A percentile compares a stretch with the other conserved stretches of the same genome.
These are phyloP conservation scores for Lipomyces orientalis DNA, from an alignment of 805 yeast species.

Conservation along the genomic window DNA sequence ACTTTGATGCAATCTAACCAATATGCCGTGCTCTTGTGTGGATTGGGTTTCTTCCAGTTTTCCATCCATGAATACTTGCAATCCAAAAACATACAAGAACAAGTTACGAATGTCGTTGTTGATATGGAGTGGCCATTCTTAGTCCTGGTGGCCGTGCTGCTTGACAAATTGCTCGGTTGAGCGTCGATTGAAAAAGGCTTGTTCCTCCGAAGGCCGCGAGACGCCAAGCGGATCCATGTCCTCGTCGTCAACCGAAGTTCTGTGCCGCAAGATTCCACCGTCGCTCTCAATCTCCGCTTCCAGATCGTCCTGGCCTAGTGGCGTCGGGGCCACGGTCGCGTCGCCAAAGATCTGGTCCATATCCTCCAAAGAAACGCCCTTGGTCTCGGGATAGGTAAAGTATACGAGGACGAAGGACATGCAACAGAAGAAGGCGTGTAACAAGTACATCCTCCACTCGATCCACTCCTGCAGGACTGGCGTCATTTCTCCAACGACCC, in stretches of 20 bases:
- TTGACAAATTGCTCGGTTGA: not conserved
- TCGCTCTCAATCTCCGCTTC: slow-evolving; percentile 38
- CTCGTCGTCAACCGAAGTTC: not conserved
- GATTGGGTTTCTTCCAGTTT: not conserved
- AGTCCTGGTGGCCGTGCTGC: not conserved
- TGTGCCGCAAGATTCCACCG: slow-evolving; percentile 30
- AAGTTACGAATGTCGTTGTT: not conserved
- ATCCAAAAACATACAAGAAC: not conserved
- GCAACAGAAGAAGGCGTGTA: slow-evolving; percentile 80
- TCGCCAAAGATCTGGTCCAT: slow-evolving; percentile 92
- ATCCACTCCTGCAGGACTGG: slow-evolving; percentile 80
- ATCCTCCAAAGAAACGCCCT: slow-evolving; percentile 85
- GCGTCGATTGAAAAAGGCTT: slow-evolving; percentile 18
- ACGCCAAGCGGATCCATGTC: slow-evolving; percentile 3
- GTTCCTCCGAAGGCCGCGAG: slow-evolving; percentile 25
- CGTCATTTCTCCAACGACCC: slow-evolving; percentile 89
- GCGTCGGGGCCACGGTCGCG: slow-evolving; percentile 42
- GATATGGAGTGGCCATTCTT: not conserved
- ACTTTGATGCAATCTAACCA: not conserved
- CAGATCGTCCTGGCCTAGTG: slow-evolving; percentile 28
- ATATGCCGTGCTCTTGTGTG: not conserved
- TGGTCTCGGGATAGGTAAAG: slow-evolving; percentile 84
- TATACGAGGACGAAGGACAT: slow-evolving; percentile 75
- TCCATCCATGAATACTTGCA: not conserved
- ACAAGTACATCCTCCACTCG: slow-evolving; percentile 78